phyloP scores from a whole-genome alignment of 1,284 basidiomycete species.

The Ceratobasidium sp. region DNA sequence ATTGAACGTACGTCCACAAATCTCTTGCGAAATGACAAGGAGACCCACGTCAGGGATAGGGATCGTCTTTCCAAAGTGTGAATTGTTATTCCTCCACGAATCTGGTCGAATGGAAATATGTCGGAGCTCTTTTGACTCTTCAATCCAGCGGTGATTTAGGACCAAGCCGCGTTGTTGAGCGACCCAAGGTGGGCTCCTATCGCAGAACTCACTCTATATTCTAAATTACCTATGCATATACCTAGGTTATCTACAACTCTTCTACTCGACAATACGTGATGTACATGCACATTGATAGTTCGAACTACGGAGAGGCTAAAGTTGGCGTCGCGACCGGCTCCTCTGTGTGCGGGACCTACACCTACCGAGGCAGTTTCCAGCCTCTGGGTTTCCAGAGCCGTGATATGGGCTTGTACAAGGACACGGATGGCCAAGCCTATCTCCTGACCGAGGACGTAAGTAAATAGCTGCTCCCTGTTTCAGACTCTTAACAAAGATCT shows the following conservation, averaged over 20 bases:
- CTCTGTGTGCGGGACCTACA: slow-evolving; percentile 47
- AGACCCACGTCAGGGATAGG: slow-evolving; percentile 15
- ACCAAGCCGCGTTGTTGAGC: slow-evolving; percentile 47
- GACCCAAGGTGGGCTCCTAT: slow-evolving; percentile 44
- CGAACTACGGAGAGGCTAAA: slow-evolving; percentile 49
- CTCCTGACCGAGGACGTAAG: slow-evolving; percentile 49
- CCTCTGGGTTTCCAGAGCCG: slow-evolving; percentile 48
- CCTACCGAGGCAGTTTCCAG: slow-evolving; percentile 47
- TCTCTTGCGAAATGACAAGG: not conserved
- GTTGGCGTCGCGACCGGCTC: slow-evolving; percentile 48
- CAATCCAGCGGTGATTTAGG: slow-evolving; percentile 48
- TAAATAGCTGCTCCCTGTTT: not conserved
- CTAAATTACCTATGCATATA: not conserved
- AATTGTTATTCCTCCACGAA: slow-evolving; percentile 49
- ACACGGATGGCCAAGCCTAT: slow-evolving; percentile 48
- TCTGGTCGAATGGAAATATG: slow-evolving; percentile 49
- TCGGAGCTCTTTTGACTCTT: slow-evolving; percentile 45
- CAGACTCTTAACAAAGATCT: not conserved
- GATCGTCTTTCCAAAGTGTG: slow-evolving; percentile 46
- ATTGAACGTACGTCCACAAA: slow-evolving; percentile 36
- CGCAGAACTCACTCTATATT: too few species aligned
- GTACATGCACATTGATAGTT: slow-evolving; percentile 51
- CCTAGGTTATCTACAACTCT: slow-evolving; percentile 47
- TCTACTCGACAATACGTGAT: slow-evolving; percentile 46
- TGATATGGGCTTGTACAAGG: slow-evolving; percentile 50